Percentiles rank a stretch among this genome's conserved stretches.
Conservation (phyloP, 2,329 filamentous ascomycete genomes). For the Botryotinia calthae region DNA sequence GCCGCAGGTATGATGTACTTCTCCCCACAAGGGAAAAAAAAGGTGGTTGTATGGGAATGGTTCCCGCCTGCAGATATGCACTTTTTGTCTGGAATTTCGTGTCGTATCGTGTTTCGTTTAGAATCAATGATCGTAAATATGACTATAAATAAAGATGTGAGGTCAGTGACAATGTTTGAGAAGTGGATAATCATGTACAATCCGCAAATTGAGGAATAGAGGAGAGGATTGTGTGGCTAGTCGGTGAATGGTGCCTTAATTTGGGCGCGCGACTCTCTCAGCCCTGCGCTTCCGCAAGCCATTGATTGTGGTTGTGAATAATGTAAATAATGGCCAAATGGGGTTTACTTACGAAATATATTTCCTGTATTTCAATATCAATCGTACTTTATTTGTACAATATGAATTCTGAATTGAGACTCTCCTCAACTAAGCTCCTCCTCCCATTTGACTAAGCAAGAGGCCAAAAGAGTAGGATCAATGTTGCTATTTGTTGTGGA, state of each 20-base stretch:
- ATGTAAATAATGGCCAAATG: background rate
- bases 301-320: background rate
- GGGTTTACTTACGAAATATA: background rate
- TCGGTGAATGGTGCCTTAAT: constrained; percentile 11
- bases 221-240: constrained; percentile 14
- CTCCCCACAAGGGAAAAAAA: constrained; percentile 25
- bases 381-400: background rate
- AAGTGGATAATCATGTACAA: constrained; percentile 5
- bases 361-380: background rate
- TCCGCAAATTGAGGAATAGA: constrained; percentile 6
- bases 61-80: constrained; percentile 15
- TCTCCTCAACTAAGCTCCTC: background rate
- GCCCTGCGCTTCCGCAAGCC: constrained; percentile 9
- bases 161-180: constrained; percentile 21
- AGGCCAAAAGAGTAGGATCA: background rate
- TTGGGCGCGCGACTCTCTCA: constrained; percentile 18
- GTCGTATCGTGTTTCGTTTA: constrained; percentile 30
- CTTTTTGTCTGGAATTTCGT: constrained; percentile 25
- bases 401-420: too few relatives aligned
- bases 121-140: constrained; percentile 22
- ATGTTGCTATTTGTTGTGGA: background rate
- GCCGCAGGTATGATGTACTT: constrained; percentile 26
- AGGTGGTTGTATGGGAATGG: constrained; percentile 5
- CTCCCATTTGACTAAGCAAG: background rate
- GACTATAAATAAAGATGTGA: constrained; percentile 23